Evolutionary conservation across 2,329 filamentous ascomycete genomes (phyloP), one percentile per base, ranked within the genome.

Genomic region (Coleophoma crateriformis): DNA sequence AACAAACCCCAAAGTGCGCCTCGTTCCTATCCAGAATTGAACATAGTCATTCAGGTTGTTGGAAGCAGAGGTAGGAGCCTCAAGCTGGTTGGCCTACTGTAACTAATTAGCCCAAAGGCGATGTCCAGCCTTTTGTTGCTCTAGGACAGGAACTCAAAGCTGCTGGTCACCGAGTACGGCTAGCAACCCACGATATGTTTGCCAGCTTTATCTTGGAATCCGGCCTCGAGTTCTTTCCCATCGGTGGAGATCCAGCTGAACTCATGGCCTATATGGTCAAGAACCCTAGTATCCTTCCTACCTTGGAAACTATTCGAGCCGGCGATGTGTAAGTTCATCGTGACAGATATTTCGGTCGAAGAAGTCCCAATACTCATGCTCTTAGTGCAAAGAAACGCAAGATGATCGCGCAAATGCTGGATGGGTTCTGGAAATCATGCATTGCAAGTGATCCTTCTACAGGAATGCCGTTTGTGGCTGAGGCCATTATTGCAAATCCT

Each of bases 241-340:
- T 82, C 12, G 79, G 79, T 3, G 79, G 85, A 1, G 83, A 89
- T 61, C 86, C 86, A 0, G 77, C 81, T 2, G 78, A 86, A 58
- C 71, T 89, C 35, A 90, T 89, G 86, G 87, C 88, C n/a, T 94
- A 90, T 61, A 94, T 94, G 88, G 88, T 92, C 43, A 90, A 90
- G 67, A 87, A 92, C 57, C 88, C 89, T 0, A 87, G 88, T 0
- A 71, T 95, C 32, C 88, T 94, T 81, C 89, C 89, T 1, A 85
- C 84, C 0, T 79, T 91, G 53, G 82, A 89, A 45, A 83, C 84
- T 0, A 68, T 94, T 45, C 81, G 81, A 50, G 85, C 76, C 53
- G 88, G 88, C 3, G 88, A 92, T 61, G 79, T 95, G 45, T 81
- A 27, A 27, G 27, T 27, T 27, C 5, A 27, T 10, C 6, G 27